Percentiles rank a stretch among this genome's conserved stretches.
phyloP scores from a whole-genome alignment of 208 protist species.

The Leishmania martiniquensis region DNA sequence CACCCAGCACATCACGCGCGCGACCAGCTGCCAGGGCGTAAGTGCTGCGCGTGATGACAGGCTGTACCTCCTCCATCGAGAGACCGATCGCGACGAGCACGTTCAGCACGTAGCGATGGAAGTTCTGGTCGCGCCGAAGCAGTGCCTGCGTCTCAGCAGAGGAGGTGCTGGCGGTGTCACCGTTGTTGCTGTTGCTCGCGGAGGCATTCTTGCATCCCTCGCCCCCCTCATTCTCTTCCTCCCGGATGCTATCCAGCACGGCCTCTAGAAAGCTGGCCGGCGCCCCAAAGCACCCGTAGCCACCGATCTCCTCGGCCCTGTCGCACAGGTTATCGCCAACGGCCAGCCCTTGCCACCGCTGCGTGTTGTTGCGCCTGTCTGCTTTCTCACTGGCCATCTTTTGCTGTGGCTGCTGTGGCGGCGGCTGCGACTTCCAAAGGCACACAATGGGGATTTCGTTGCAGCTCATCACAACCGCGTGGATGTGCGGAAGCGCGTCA shows the following conservation, averaged over 20 bases:
- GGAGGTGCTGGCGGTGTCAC: slow-evolving; percentile 11
- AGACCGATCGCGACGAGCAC: slow-evolving; percentile 58
- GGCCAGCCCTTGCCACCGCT: slow-evolving; percentile 9
- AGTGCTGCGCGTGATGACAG: slow-evolving; percentile 40
- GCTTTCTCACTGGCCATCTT: background rate
- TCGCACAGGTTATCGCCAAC: slow-evolving; percentile 12
- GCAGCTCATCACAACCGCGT: slow-evolving; percentile 41
- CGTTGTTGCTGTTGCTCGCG: slow-evolving; percentile 20
- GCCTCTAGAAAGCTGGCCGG: slow-evolving; percentile 21
- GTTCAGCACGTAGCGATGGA: slow-evolving; percentile 60
- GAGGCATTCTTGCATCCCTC: slow-evolving; percentile 8
- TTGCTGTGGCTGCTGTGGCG: background rate
- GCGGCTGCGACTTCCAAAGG: slow-evolving; percentile 15
- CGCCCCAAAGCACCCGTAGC: slow-evolving; percentile 20
- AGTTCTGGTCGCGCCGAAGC: slow-evolving; percentile 39
- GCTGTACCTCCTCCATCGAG: slow-evolving; percentile 50
- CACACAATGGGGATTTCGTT: slow-evolving; percentile 35
- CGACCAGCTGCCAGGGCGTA: slow-evolving; percentile 35
- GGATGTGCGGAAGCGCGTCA: slow-evolving; percentile 46
- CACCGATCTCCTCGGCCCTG: background rate
- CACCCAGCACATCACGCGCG: slow-evolving; percentile 44
- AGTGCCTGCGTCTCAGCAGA: slow-evolving; percentile 18
- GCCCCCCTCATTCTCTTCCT: slow-evolving; percentile 27
- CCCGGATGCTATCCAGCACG: slow-evolving; percentile 30
- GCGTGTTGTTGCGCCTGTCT: background rate